Evolutionary conservation across 2,329 filamentous ascomycete species (phyloP), one percentile per base, ranked within the genome.

Genomic region (Amauroascus verrucosus): DNA sequence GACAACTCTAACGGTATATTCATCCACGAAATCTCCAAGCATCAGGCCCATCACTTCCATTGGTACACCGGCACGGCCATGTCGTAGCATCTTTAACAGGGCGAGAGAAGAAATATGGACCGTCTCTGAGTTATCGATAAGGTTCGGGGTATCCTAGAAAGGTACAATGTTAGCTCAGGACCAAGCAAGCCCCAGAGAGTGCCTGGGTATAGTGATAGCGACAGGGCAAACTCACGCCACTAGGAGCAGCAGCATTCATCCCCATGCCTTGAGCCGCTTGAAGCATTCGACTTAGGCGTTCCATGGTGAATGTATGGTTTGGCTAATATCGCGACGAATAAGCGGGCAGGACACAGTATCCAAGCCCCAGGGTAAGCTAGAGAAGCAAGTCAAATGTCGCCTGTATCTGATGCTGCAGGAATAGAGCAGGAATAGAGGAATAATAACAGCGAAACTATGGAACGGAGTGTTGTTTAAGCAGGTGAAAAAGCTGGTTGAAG

Each of bases 41-140:
- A 98, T 98, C 69, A 98, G 77, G 58, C 93, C 93, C 93, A 98
- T 98, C 70, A 98, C 93, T 78, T 98, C 93, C 93, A 98, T 98
- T 18, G 93, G 93, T 60, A 98, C 93, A 76, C 93, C 93, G 38
- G 93, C 93, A 61, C 93, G 86, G 60, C 93, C 93, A 73, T 98
- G 93, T 69, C 93, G 85, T 71, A 98, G 79, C 93, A 98, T 98
- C 80, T 98, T 98, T 64, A 98, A 79, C 51, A 98, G 80, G 50
- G 93, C 93, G 57, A 98, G 82, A 47, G 93, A 98, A 50, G 93
- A 98, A 65, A 98, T 98, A 76, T 98, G 95, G 62, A 98, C 93
- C 32, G 93, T 98, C 77, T 98, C 93, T 64, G 91, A 95, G 76
- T 98, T 98, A 71, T 98, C 93, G 71, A 98, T 94, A 57, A 98